These are phyloP conservation scores for Gossypium ekmanianum DNA, from an alignment of 345 rosid species.

Conservation along the genomic window DNA sequence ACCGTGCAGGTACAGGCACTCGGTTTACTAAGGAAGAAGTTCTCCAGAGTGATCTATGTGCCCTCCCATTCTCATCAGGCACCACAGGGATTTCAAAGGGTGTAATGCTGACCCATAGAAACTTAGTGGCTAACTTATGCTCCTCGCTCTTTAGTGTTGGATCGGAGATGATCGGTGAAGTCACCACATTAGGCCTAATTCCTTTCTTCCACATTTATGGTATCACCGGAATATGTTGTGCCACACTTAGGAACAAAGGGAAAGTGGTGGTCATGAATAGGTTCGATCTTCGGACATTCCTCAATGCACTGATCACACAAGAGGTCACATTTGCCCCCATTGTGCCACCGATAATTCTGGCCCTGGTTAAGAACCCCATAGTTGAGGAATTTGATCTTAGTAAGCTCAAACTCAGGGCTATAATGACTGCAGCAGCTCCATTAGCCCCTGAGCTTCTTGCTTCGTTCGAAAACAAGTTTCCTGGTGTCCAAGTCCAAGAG, in stretches of 20 bases:
- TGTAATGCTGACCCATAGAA: slow-evolving; percentile 81
- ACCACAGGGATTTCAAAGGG: slow-evolving; percentile 93
- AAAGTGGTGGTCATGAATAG: slow-evolving; percentile 80
- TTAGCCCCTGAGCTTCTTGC: slow-evolving; percentile 3
- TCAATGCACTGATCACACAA: slow-evolving; percentile 61
- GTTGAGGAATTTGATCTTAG: slow-evolving; percentile 80
- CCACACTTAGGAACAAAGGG: slow-evolving; percentile 82
- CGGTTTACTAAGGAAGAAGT: slow-evolving; percentile 27
- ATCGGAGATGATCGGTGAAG: slow-evolving; percentile 66
- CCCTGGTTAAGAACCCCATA: slow-evolving; percentile 74
- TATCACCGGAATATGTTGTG: slow-evolving; percentile 79
- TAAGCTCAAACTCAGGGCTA: slow-evolving; percentile 68
- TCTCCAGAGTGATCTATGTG: slow-evolving; percentile 68
- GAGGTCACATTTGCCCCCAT: slow-evolving; percentile 86
- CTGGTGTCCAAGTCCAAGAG: slow-evolving; percentile 80
- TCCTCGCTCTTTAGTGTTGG: slow-evolving; percentile 72
- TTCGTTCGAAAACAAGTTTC: slow-evolving; percentile 8
- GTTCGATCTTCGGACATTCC: slow-evolving; percentile 66
- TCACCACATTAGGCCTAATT: slow-evolving; percentile 63
- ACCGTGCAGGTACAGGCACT: slow-evolving; percentile 33
- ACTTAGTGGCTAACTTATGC: slow-evolving; percentile 82
- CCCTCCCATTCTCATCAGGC: slow-evolving; percentile 98
- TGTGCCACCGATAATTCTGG: slow-evolving; percentile 81
- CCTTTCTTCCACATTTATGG: slow-evolving; percentile 96
- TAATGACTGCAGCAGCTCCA: slow-evolving; percentile 85